Conservation (phyloP, 805 yeast species). For the Candida krabiensis region DNA sequence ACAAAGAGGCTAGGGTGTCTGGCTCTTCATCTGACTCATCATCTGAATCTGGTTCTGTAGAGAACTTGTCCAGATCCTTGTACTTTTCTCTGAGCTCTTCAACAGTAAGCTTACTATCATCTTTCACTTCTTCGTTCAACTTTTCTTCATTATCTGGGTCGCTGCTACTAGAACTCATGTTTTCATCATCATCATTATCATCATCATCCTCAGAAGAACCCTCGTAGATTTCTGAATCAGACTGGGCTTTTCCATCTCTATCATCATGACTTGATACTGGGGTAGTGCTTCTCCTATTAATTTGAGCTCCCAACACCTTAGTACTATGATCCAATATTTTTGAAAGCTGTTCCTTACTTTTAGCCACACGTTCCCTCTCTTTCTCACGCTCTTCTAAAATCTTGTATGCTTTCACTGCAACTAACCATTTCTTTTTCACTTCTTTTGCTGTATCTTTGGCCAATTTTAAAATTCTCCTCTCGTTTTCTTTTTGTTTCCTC, state of each 20-base stretch:
- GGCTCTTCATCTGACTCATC: constrained; percentile 22
- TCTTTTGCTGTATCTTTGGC: constrained; percentile 83
- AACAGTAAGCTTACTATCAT: constrained; percentile 52
- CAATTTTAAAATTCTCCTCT: constrained; percentile 62
- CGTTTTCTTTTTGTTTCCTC: constrained; percentile 71
- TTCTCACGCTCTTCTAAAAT: constrained; percentile 74
- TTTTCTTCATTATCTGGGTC: constrained; percentile 24
- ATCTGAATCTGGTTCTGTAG: constrained; percentile 15
- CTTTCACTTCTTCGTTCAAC: constrained; percentile 23
- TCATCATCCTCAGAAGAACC: constrained; percentile 20
- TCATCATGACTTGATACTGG: constrained; percentile 29
- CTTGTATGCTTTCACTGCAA: constrained; percentile 80
- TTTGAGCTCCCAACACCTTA: constrained; percentile 82
- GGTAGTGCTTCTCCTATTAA: constrained; percentile 42
- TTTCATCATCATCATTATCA: constrained; percentile 26
- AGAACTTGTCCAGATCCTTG: constrained; percentile 37
- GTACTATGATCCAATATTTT: constrained; percentile 91
- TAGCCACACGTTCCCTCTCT: constrained; percentile 74
- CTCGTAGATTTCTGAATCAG: constrained; percentile 17
- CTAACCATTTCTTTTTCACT: constrained; percentile 86
- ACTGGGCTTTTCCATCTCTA: constrained; percentile 8
- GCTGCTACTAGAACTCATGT: constrained; percentile 12
- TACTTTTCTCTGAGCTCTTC: constrained; percentile 60
- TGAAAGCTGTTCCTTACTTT: constrained; percentile 84
- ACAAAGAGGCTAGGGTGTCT: constrained; percentile 32